Evolutionary conservation across 2,329 filamentous ascomycete genomes (phyloP), one percentile per base, ranked within the genome.

Genomic region (Penicillium sp.): DNA sequence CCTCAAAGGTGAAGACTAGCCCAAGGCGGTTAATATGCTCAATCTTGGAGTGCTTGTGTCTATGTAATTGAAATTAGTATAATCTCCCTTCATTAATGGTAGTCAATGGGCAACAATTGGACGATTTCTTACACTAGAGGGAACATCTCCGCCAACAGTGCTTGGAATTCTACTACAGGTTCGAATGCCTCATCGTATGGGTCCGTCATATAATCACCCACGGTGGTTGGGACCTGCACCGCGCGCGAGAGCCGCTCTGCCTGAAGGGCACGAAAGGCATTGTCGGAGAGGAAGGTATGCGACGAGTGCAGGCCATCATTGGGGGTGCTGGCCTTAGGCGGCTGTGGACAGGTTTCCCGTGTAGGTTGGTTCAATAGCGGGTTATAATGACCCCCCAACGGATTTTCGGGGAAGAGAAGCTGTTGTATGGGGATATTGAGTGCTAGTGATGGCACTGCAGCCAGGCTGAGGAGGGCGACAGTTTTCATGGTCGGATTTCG

Each of bases 11-110:
- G 69, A 82, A 87, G 28, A 88, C 72, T 2, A 88, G 73, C 12
- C 84, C 85, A 38, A 86, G 80, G 0, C 79, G 84, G 65, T 88
- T 88, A 54, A 88, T 75, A 43, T 81, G 84, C 55, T 85, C 82
- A 9, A 82, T 62, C 33, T 65, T 68, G 53, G 77, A 77, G 26
- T 73, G 69, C 36, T 75, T 65, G 58, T 73, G 70, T 10, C 71
- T 74, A 50, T 19, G 25, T 35, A 1, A 6, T 25, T 17, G 12
- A 14, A 14, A 41, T 60, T 43, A 50, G 44, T 22, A 71, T 75
- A 8, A 5, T 28, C 17, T 33, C 16, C 6, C 31, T 31, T 57
- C 12, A 5, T 44, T 41, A 12, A 49, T 11, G 11, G 12, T 16
- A 31, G 33, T n/a, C 6, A 1, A n/a, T 19, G 22, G 5, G 19